Evolutionary conservation across 2,329 filamentous ascomycete genomes (phyloP).

Genomic region (Furcasterigmium furcatum): DNA sequence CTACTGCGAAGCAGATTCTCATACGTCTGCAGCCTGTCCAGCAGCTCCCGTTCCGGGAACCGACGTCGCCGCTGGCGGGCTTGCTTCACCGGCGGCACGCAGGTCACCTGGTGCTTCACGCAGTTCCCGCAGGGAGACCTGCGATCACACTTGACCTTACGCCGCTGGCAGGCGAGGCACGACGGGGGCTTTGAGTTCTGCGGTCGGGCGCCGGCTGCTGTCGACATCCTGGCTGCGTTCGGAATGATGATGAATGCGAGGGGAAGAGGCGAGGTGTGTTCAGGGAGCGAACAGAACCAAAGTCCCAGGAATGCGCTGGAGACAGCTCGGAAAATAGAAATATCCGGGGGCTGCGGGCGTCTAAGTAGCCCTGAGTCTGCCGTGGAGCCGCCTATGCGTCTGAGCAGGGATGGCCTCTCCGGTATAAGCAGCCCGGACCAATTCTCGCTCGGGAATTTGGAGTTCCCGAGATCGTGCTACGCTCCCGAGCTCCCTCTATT

Average conservation of each 20-base stretch:
- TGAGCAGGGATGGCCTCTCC: too few species aligned
- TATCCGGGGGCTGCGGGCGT: not conserved
- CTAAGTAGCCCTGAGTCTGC: too few species aligned
- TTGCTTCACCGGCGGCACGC: slow-evolving; percentile 34
- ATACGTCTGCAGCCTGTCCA: slow-evolving; percentile 54
- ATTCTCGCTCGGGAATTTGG: too few species aligned
- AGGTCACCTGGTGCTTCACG: slow-evolving; percentile 37
- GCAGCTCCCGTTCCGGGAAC: slow-evolving; percentile 55
- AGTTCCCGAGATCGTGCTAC: too few species aligned
- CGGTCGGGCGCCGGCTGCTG: slow-evolving; percentile 1
- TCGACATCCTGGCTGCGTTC: not conserved
- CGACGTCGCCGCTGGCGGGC: slow-evolving; percentile 33
- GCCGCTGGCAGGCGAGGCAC: slow-evolving; percentile 61
- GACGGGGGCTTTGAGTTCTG: slow-evolving; percentile 31
- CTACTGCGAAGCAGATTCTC: slow-evolving; percentile 54
- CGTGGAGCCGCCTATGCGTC: too few species aligned
- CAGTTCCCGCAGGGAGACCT: slow-evolving; percentile 56
- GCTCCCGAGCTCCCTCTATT: too few species aligned
- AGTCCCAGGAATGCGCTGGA: too few species aligned
- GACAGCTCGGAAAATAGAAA: not conserved
- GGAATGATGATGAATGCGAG: not conserved
- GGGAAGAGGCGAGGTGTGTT: not conserved
- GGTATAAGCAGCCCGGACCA: too few species aligned
- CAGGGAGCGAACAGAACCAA: too few species aligned
- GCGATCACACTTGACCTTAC: slow-evolving; percentile 62